phyloP scores from a whole-genome alignment of 768 basidiomycete genomes.

The Phallus indusiatus region DNA sequence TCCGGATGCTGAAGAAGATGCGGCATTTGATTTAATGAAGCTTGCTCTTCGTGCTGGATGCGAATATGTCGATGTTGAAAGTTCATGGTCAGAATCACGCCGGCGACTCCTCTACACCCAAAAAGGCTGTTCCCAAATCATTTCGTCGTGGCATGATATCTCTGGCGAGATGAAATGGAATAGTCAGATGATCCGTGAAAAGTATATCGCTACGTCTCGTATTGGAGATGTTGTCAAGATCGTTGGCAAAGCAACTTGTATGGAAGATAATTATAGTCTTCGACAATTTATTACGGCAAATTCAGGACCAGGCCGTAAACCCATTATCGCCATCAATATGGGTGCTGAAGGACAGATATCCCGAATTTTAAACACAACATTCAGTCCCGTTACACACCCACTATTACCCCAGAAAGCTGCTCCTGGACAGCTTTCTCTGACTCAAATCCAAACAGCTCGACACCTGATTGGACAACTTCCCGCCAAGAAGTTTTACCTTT shows the following conservation, averaged over 20 bases:
- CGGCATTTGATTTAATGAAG: conserved; percentile 64
- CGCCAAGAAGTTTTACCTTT: conserved; percentile 68
- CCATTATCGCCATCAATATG: conserved; percentile 93
- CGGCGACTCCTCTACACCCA: conserved; percentile 48
- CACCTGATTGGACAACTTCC: conserved; percentile 76
- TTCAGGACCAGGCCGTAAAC: conserved; percentile 47
- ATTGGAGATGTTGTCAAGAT: conserved; percentile 90
- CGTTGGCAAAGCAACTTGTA: conserved; percentile 67
- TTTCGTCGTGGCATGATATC: conserved; percentile 96
- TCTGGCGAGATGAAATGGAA: conserved; percentile 79
- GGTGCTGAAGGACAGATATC: conserved; percentile 84
- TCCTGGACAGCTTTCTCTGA: conserved; percentile 87
- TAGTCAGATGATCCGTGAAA: conserved; percentile 51
- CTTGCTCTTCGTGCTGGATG: conserved; percentile 76
- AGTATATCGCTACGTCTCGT: conserved; percentile 53
- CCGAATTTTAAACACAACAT: conserved; percentile 72
- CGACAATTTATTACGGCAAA: conserved; percentile 55
- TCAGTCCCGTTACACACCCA: conserved; percentile 89
- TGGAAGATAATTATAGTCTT: conserved; percentile 75
- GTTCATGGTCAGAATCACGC: conserved; percentile 54
- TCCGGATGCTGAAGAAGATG: conserved; percentile 66
- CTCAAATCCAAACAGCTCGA: conserved; percentile 74
- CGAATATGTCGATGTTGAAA: conserved; percentile 91
- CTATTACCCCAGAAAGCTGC: conserved; percentile 80
- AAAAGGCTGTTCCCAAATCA: conserved; percentile 70